These are phyloP conservation scores for Cupressus sempervirens DNA, from an alignment of 75 land plant genomes.

Conservation along the genomic window DNA sequence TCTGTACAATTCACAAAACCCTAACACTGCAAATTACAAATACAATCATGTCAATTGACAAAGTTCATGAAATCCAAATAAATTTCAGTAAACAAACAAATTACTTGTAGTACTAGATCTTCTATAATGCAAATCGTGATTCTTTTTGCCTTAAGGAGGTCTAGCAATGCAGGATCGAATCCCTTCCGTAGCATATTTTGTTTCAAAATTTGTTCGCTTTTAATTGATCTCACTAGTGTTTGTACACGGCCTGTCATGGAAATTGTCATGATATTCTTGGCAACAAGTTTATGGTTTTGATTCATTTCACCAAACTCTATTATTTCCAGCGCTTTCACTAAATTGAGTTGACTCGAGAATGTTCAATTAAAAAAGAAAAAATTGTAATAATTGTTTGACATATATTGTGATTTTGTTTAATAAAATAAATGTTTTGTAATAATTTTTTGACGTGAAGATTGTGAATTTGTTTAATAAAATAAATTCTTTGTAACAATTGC, in stretches of 20 bases:
- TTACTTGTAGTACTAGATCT: background rate
- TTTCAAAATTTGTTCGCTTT: background rate
- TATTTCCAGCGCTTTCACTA: too few species aligned
- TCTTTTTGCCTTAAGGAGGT: background rate
- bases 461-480: background rate
- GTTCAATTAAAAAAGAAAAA: too few species aligned
- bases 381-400: too few species aligned
- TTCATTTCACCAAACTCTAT: too few species aligned
- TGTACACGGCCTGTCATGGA: background rate
- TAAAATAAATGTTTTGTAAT: too few species aligned
- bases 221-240: too few species aligned
- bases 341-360: too few species aligned
- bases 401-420: background rate
- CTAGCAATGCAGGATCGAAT: background rate
- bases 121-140: too few species aligned
- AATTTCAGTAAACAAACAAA: too few species aligned
- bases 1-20: background rate
- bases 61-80: background rate
- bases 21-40: background rate
- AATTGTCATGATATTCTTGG: background rate
- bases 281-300: background rate
- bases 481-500: too few species aligned
- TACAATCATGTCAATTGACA: background rate
- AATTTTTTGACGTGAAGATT: too few species aligned
- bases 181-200: background rate